These are phyloP conservation scores for Coniochaeta prunicola DNA, from an alignment of 2,329 filamentous ascomycete species.

Conservation along the genomic window DNA sequence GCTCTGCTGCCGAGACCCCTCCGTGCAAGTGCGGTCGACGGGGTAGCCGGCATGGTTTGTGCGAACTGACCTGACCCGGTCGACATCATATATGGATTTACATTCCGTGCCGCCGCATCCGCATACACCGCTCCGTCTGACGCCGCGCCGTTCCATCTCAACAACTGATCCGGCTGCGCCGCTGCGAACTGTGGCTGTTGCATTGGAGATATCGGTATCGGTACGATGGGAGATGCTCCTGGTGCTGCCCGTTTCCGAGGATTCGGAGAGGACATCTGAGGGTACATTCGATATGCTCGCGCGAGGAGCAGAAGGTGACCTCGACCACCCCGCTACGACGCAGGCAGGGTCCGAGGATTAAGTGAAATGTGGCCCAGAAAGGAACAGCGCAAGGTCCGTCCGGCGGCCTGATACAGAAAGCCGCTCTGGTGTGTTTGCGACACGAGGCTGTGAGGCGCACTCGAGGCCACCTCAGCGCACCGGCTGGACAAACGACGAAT, in stretches of 20 bases:
- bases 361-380: neutral
- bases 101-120: constrained; percentile 22
- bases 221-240: constrained; percentile 57
- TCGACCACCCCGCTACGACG: neutral
- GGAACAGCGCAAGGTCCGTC: neutral
- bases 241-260: constrained; percentile 68
- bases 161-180: constrained; percentile 38
- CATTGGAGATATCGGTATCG: constrained; percentile 48
- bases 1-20: constrained; percentile 40
- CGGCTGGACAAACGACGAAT: neutral
- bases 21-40: constrained; percentile 45
- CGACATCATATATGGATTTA: constrained; percentile 29
- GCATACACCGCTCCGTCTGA: constrained; percentile 28
- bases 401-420: neutral
- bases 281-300: constrained; percentile 7
- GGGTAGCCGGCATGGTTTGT: constrained; percentile 18
- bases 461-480: neutral
- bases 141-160: constrained; percentile 34
- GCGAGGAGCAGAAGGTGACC: neutral
- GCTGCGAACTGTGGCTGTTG: constrained; percentile 41
- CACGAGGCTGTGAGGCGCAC: neutral
- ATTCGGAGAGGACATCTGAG: constrained; percentile 41
- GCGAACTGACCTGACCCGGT: constrained; percentile 14
- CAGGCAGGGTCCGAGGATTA: neutral
- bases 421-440: neutral